These are phyloP conservation scores for Papiliotrema laurentii DNA, from an alignment of 1,284 basidiomycete species.

Conservation along the genomic window DNA sequence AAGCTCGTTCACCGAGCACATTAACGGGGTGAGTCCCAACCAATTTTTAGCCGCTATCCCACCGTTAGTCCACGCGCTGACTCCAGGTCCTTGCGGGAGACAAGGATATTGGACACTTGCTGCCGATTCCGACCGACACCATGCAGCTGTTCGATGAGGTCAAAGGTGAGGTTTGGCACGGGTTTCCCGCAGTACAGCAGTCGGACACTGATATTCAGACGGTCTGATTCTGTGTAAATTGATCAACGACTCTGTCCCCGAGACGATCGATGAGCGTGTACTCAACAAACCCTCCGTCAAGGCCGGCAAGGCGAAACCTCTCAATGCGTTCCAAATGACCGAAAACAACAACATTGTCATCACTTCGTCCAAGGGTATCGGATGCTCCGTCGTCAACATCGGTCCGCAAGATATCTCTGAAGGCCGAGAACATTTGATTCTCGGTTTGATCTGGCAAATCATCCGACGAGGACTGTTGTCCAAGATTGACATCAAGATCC, in stretches of 20 bases:
- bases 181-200: neutral
- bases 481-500: conserved; percentile 96
- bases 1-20: conserved; percentile 93
- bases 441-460: conserved; percentile 99
- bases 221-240: conserved; percentile 96
- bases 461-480: conserved; percentile 88
- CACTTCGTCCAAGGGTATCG: conserved; percentile 94
- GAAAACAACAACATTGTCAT: conserved; percentile 99
- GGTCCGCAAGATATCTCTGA: conserved; percentile 89
- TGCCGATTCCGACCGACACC: conserved; percentile 93
- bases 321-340: conserved; percentile 97
- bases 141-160: conserved; percentile 99
- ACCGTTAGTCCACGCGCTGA: neutral
- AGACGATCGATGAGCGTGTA: conserved; percentile 98
- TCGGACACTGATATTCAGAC: conserved; percentile 55
- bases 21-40: conserved; percentile 69
- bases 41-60: conserved; percentile 8
- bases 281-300: conserved; percentile 81
- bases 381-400: conserved; percentile 97
- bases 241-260: conserved; percentile 97
- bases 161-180: conserved; percentile 53
- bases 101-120: conserved; percentile 70
- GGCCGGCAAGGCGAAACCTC: conserved; percentile 53
- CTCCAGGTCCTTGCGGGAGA: conserved; percentile 83
- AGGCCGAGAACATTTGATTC: conserved; percentile 91